Percentiles rank a stretch among this genome's conserved stretches.
Conservation (phyloP, 2,329 filamentous ascomycete species). For the Juglanconis juglandina region DNA sequence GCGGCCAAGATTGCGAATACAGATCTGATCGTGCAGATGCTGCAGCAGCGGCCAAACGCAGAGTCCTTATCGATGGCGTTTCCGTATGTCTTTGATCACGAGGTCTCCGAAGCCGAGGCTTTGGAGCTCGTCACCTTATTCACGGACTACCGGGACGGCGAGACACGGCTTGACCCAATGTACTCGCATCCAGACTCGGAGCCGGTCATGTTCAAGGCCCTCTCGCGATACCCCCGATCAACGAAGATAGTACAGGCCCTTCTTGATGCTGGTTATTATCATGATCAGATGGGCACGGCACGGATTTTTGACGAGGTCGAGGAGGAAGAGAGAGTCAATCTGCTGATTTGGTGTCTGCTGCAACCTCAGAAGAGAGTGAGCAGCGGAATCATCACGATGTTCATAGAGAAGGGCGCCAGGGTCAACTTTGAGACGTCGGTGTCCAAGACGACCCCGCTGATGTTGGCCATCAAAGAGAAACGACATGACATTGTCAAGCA, state of each 20-base stretch:
- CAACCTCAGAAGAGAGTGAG: constrained; percentile 63
- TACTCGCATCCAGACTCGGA: constrained; percentile 38
- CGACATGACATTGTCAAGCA: constrained; percentile 55
- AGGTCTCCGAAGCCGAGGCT: constrained; percentile 46
- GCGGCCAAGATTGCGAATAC: constrained; percentile 51
- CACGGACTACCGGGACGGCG: constrained; percentile 45
- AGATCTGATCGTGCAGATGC: constrained; percentile 46
- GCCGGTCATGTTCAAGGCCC: constrained; percentile 50
- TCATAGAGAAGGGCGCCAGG: constrained; percentile 54
- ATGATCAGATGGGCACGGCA: constrained; percentile 49
- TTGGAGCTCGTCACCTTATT: constrained; percentile 51
- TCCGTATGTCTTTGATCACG: constrained; percentile 52
- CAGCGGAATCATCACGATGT: constrained; percentile 52
- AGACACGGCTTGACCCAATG: constrained; percentile 49
- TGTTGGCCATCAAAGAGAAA: constrained; percentile 54
- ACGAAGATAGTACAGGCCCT: constrained; percentile 48
- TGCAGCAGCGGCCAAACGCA: constrained; percentile 47
- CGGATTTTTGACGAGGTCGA: constrained; percentile 43
- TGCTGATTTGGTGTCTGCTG: constrained; percentile 59
- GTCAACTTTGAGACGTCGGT: constrained; percentile 51
- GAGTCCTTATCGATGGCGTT: constrained; percentile 52
- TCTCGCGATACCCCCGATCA: constrained; percentile 54
- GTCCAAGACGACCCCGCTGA: constrained; percentile 55
- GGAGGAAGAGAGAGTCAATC: constrained; percentile 52
- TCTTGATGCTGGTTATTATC: constrained; percentile 56